Conservation (phyloP, 768 basidiomycete genomes). For the Brasilioporus rufonigricans region DNA sequence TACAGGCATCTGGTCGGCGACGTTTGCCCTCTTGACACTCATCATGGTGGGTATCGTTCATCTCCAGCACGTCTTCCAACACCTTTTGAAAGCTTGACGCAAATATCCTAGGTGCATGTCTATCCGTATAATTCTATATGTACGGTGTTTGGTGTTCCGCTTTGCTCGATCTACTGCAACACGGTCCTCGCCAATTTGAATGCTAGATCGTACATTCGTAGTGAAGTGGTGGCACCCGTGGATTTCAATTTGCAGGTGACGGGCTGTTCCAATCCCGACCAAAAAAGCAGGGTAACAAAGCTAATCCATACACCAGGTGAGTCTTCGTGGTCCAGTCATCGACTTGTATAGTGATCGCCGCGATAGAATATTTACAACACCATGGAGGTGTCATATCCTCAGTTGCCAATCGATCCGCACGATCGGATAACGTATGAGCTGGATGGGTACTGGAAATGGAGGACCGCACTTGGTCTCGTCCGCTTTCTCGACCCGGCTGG, state of each 20-base stretch:
- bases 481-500: too few relatives aligned
- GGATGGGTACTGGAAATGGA: not conserved
- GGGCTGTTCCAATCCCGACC: not conserved
- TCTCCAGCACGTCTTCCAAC: not conserved
- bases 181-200: slow-evolving; percentile 15
- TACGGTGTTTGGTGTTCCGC: slow-evolving; percentile 3
- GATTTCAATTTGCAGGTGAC: not conserved
- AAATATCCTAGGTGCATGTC: not conserved
- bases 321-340: not conserved
- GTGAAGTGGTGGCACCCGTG: not conserved
- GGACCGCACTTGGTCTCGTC: not conserved
- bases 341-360: not conserved
- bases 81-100: not conserved
- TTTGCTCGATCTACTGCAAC: slow-evolving; percentile 8
- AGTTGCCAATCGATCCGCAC: not conserved
- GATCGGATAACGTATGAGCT: not conserved
- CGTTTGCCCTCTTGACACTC: not conserved
- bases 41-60: not conserved
- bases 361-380: not conserved
- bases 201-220: slow-evolving; percentile 4
- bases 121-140: not conserved
- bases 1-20: not conserved
- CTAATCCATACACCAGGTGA: not conserved
- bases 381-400: not conserved
- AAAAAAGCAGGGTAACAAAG: not conserved